Conservation (phyloP, 305 asterid species). For the Fraxinus greggii region DNA sequence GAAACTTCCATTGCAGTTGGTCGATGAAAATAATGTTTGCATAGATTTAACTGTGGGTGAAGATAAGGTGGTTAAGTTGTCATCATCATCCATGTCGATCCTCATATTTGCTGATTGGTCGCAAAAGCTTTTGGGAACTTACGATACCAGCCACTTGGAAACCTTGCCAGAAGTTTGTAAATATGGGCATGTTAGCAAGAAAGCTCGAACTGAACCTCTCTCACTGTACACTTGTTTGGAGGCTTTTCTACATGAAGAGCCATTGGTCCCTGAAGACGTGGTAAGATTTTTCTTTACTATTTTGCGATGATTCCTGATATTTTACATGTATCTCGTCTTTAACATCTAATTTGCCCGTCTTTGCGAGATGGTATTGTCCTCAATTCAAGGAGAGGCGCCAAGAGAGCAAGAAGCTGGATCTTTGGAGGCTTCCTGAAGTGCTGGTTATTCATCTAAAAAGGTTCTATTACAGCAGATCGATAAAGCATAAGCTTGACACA, state of each 20-base stretch:
- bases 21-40: constrained; percentile 93
- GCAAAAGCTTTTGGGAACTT: constrained; percentile 80
- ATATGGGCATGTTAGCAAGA: constrained; percentile 73
- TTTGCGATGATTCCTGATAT: background rate
- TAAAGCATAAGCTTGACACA: constrained; percentile 97
- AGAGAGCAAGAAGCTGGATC: constrained; percentile 97
- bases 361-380: constrained; percentile 77
- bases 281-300: constrained; percentile 41
- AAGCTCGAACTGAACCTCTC: constrained; percentile 94
- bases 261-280: constrained; percentile 99
- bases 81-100: constrained; percentile 83
- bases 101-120: constrained; percentile 98
- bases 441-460: constrained; percentile 94
- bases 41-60: constrained; percentile 80
- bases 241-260: constrained; percentile 96
- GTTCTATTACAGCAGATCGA: constrained; percentile 91
- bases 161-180: constrained; percentile 83
- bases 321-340: constrained; percentile 2
- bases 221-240: constrained; percentile 95
- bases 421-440: constrained; percentile 99
- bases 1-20: constrained; percentile 92
- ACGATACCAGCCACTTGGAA: constrained; percentile 77
- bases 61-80: constrained; percentile 76
- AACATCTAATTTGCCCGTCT: constrained; percentile 21
- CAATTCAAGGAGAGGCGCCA: constrained; percentile 97